Conservation (phyloP, 225 moss, liverwort and hornwort genomes). For the Ulota crispa region DNA sequence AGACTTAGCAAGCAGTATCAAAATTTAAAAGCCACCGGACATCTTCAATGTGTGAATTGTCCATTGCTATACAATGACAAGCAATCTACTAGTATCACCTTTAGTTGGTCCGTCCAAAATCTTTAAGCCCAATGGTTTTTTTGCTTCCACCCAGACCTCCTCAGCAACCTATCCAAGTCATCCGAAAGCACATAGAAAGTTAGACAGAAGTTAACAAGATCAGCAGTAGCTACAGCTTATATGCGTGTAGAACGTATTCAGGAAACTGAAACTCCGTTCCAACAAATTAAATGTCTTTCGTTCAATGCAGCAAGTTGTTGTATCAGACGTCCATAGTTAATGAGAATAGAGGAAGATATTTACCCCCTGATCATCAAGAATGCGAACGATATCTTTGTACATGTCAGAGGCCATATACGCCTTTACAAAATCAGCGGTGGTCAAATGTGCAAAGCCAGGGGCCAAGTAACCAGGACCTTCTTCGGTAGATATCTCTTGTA, state of each 20-base stretch:
- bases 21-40: not conserved
- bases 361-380: conserved; percentile 66
- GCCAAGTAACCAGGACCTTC: conserved; percentile 64
- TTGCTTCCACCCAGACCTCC: conserved; percentile 74
- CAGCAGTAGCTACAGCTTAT: not conserved
- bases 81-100: conserved; percentile 36
- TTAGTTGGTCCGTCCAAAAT: conserved; percentile 46
- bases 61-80: not conserved
- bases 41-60: not conserved
- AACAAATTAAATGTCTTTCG: not conserved
- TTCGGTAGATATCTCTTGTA: conserved; percentile 73
- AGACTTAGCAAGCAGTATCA: not conserved
- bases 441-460: conserved; percentile 50
- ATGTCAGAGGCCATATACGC: conserved; percentile 66
- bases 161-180: conserved; percentile 47
- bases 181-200: conserved; percentile 3
- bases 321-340: not conserved
- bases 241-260: not conserved
- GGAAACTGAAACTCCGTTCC: not conserved
- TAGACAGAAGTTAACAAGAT: not conserved
- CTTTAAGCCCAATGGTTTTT: conserved; percentile 74
- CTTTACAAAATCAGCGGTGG: conserved; percentile 51
- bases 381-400: conserved; percentile 68
- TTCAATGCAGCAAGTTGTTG: not conserved
- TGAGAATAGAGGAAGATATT: not conserved